Evolutionary conservation across 2,329 filamentous ascomycete genomes (phyloP), one percentile per base, ranked within the genome.

Genomic region (Penicillium sp.): DNA sequence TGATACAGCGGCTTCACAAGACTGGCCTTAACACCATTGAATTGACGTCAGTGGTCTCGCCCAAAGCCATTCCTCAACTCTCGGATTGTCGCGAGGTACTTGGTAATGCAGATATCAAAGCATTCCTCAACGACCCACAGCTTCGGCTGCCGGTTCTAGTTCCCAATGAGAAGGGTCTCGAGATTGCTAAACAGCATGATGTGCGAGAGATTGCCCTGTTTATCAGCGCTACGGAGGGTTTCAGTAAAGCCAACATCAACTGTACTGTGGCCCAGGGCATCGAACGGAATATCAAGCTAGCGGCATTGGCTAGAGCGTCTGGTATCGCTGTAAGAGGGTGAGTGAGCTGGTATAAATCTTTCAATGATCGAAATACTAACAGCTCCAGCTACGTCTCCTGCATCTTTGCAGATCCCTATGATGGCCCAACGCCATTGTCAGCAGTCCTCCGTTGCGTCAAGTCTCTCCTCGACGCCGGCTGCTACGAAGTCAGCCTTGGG

Each of bases 401-500:
- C 55, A 75, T 78, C 6, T 77, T 78, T 34, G 65, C 68, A 1
- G 73, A 75, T 53, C 76, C 76, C 2, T 78, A 81, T 59, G 81
- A 83, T 62, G 83, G 83, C 1, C 80, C 81, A 1, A 77, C 83
- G 21, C 72, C 79, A 0, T 76, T 79, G 43, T 74, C 79, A 0
- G 77, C 80, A 45, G 77, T 77, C 10, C 78, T 84, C 71, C 79
- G 22, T 68, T 80, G 52, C 58, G 82, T 55, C 67, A 77, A 79
- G 56, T 86, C 79, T 67, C 76, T 96, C 46, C 80, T 96, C 1
- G 89, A 92, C 67, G 90, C 93, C 80, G 92, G 92, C 16, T 92
- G 91, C 18, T 91, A 96, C 68, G 91, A 96, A 79, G 92, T 97
- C 62, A 90, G 89, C 1, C 83, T 96, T 0, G 92, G 91, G 6